Evolutionary conservation across 1,139 yeast genomes (phyloP).

Genomic region (Geotrichum aggregatum): DNA sequence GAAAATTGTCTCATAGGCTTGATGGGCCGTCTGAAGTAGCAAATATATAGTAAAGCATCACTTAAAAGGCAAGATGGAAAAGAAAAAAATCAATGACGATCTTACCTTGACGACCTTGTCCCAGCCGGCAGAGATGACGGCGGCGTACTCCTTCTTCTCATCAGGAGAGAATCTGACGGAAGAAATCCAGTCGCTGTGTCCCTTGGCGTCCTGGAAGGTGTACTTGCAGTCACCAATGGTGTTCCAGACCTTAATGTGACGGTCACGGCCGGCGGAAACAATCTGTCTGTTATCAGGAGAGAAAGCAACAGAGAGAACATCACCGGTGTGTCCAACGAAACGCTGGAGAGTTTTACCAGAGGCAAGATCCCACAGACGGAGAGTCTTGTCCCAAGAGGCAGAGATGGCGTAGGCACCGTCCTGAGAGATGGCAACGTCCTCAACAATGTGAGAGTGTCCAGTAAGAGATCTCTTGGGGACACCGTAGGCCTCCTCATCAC

Average conservation of each 20-base stretch:
- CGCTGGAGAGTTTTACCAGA: slow-evolving; percentile 93
- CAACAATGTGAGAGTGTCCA: slow-evolving; percentile 99
- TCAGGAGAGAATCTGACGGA: slow-evolving; percentile 94
- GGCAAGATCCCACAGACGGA: slow-evolving; percentile 97
- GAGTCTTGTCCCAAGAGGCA: slow-evolving; percentile 99
- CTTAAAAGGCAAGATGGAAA: slow-evolving; percentile 18
- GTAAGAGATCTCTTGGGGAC: slow-evolving; percentile 94
- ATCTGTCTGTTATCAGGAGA: slow-evolving; percentile 97
- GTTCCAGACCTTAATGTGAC: slow-evolving; percentile 99
- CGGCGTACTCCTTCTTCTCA: slow-evolving; percentile 48
- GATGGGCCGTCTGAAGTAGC: slow-evolving; percentile 96
- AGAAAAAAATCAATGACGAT: slow-evolving; percentile 17
- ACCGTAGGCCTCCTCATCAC: slow-evolving; percentile 97
- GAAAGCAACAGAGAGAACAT: slow-evolving; percentile 94
- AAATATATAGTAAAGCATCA: slow-evolving; percentile 53
- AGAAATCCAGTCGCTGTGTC: slow-evolving; percentile 99
- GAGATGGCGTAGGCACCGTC: slow-evolving; percentile 98
- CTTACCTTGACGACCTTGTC: slow-evolving; percentile 85
- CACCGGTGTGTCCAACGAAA: slow-evolving; percentile 97
- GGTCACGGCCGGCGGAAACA: slow-evolving; percentile 98
- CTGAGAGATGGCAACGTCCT: slow-evolving; percentile 96
- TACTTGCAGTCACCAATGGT: slow-evolving; percentile 97
- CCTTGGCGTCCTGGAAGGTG: slow-evolving; percentile 63
- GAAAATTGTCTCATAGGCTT: slow-evolving; percentile 90
- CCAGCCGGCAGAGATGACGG: slow-evolving; percentile 98